A percentile compares a stretch with the other conserved stretches of the same genome.
phyloP scores from a whole-genome alignment of 306 rosid genomes.

The Lathyrus oleraceus region DNA sequence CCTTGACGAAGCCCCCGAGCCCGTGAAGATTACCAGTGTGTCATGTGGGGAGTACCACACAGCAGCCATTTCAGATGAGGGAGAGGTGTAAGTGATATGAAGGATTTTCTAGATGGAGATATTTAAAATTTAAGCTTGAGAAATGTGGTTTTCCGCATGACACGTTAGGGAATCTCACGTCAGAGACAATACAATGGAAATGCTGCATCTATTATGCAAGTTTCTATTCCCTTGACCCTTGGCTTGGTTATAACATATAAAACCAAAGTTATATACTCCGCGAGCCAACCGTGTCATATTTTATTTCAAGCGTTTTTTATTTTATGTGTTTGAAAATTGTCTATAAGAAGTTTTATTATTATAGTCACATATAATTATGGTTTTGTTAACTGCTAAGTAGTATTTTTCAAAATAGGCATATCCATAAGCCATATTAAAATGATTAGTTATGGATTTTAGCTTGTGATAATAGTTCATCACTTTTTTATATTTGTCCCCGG shows the following conservation, averaged over 20 bases:
- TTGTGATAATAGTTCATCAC: constrained; percentile 19
- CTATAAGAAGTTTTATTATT: constrained; percentile 9
- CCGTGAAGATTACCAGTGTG: constrained; percentile 84
- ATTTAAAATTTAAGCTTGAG: constrained; percentile 56
- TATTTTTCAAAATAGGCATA: background rate
- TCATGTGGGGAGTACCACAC: constrained; percentile 98
- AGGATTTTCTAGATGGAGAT: constrained; percentile 69
- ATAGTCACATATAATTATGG: background rate
- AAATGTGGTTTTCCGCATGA: constrained; percentile 67
- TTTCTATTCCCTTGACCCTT: constrained; percentile 52
- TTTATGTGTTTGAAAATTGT: constrained; percentile 16
- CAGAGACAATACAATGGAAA: constrained; percentile 60
- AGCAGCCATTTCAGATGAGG: constrained; percentile 85
- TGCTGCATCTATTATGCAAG: constrained; percentile 64
- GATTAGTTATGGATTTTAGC: background rate
- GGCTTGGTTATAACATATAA: constrained; percentile 41
- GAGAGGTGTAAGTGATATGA: constrained; percentile 95
- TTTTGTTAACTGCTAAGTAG: background rate
- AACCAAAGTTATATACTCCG: constrained; percentile 24
- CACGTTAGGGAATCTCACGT: constrained; percentile 63
- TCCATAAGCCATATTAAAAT: background rate
- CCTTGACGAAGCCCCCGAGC: constrained; percentile 96
- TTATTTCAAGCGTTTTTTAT: background rate
- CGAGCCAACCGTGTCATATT: constrained; percentile 27
- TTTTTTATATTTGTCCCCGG: constrained; percentile 34